A percentile compares a stretch with the other conserved stretches of the same genome.
Evolutionary conservation across 2,329 filamentous ascomycete genomes (phyloP).

Genomic region (Thielaviopsis punctulata): DNA sequence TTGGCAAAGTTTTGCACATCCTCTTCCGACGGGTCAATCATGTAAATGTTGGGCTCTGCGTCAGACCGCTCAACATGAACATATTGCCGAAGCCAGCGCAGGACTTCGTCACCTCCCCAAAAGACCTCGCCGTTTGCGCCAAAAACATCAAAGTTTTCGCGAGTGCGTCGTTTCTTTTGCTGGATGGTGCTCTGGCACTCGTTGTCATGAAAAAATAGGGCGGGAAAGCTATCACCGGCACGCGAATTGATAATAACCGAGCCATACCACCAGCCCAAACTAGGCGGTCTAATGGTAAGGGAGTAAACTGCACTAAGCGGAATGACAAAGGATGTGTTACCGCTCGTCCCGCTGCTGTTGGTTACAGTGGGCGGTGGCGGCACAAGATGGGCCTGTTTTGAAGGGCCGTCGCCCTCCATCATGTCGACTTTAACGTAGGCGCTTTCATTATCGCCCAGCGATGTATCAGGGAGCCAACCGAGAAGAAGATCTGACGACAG

Average conservation of each 20-base stretch:
- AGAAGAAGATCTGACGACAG: conserved; percentile 61
- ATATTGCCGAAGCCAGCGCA: conserved; percentile 79
- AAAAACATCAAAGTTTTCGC: conserved; percentile 81
- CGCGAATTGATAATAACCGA: conserved; percentile 85
- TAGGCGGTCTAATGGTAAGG: conserved; percentile 75
- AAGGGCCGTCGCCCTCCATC: conserved; percentile 61
- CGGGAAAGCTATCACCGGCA: conserved; percentile 82
- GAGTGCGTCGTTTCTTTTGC: conserved; percentile 73
- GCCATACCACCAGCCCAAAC: conserved; percentile 96
- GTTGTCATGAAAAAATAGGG: conserved; percentile 91
- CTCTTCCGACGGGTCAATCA: conserved; percentile 73
- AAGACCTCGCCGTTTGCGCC: conserved; percentile 73
- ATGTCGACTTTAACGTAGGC: conserved; percentile 95
- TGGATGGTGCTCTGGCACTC: conserved; percentile 92
- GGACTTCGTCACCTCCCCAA: conserved; percentile 92
- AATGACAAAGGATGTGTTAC: conserved; percentile 79
- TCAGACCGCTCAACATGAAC: conserved; percentile 66
- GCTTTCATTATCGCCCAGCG: conserved; percentile 67
- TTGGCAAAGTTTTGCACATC: conserved; percentile 61
- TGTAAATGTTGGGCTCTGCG: conserved; percentile 77
- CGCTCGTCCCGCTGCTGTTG: conserved; percentile 41
- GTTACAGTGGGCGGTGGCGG: conserved; percentile 79
- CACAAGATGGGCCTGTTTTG: conserved; percentile 76
- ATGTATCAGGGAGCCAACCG: conserved; percentile 83
- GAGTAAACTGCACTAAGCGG: conserved; percentile 84